Base-by-base conservation (phyloP, 2,329 filamentous ascomycete species). In the Scedosporium minutisporum region DNA sequence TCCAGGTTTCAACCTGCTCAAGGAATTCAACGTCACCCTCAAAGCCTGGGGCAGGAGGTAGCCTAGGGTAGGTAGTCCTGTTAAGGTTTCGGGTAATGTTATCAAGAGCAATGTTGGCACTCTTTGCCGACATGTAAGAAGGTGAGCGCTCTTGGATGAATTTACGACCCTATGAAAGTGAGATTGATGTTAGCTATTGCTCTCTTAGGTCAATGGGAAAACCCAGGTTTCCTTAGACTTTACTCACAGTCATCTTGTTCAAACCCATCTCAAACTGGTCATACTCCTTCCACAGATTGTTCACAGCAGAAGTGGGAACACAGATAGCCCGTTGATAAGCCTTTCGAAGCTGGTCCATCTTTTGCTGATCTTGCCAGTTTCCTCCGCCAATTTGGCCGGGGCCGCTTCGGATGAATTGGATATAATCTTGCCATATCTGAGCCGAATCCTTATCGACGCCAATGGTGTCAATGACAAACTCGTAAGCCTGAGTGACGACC, bases 311-410 rank as follows among this genome's bases (percentile, higher is more conserved):
- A 66, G 91, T 96, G 4, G 96, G 96, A 46, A 97, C 85, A 67
- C 86, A 87, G 63, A 97, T 90, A 14, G 93, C 93, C 61, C 88
- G 88, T 69, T 97, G 93, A 72, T 97, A 99, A 0, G 91, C 90
- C 72, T 96, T 96, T 64, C 95, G 88, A 60, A 99, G 77, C 68
- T 90, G 81, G 69, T 99, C 95, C 89, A 96, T 96, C 80, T 99
- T 99, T 72, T 97, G 95, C 75, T 93, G 90, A 71, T 97, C 95
- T 74, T 97, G 93, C 96, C 95, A 99, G 64, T 85, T 87, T 64
- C 82, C 87, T 53, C 93, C 95, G 27, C 93, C 93, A 64, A 95
- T 84, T 63, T 86, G 86, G 5, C 95, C 95, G 1, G 95, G 95
- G 0, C 89, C 91, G 46, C 86, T 90, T 71, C 92, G 93, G 74